Evolutionary conservation across 2,329 filamentous ascomycete species (phyloP).

Genomic region (Cordyceps farinosa): DNA sequence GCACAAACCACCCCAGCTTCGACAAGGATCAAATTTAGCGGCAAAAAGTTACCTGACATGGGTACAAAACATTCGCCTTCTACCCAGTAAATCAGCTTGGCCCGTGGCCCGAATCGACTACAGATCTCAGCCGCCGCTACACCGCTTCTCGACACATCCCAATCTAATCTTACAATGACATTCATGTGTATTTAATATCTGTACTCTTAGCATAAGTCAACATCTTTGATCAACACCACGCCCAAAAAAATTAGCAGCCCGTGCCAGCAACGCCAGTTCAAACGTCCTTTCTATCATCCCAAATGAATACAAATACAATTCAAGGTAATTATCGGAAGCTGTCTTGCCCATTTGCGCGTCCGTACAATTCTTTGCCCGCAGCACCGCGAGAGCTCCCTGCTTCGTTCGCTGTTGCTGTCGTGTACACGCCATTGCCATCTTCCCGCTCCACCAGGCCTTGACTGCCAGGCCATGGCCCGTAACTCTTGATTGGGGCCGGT

Average conservation of each 20-base stretch:
- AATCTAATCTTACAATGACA: not conserved
- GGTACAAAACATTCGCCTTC: too few relatives aligned
- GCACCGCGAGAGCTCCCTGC: not conserved
- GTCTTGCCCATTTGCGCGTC: constrained; percentile 9
- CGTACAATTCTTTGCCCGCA: not conserved
- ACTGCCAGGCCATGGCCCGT: constrained; percentile 4
- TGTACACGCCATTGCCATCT: not conserved
- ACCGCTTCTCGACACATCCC: not conserved
- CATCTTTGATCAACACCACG: not conserved
- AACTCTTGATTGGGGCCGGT: not conserved
- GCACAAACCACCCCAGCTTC: too few relatives aligned
- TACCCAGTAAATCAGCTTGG: too few relatives aligned
- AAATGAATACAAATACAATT: not conserved
- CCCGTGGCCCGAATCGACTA: not conserved
- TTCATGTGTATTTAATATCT: not conserved
- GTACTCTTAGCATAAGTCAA: not conserved
- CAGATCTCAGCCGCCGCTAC: not conserved
- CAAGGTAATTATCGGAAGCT: not conserved
- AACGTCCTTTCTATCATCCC: not conserved
- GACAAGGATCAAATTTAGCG: too few relatives aligned
- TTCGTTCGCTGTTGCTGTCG: not conserved
- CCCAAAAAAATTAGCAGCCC: not conserved
- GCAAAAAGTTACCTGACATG: too few relatives aligned
- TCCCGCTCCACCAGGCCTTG: constrained; percentile 1
- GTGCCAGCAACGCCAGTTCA: not conserved